A percentile compares a stretch with the other conserved stretches of the same genome.
Evolutionary conservation across 805 yeast genomes (phyloP).

Genomic region (Torulaspora indica): DNA sequence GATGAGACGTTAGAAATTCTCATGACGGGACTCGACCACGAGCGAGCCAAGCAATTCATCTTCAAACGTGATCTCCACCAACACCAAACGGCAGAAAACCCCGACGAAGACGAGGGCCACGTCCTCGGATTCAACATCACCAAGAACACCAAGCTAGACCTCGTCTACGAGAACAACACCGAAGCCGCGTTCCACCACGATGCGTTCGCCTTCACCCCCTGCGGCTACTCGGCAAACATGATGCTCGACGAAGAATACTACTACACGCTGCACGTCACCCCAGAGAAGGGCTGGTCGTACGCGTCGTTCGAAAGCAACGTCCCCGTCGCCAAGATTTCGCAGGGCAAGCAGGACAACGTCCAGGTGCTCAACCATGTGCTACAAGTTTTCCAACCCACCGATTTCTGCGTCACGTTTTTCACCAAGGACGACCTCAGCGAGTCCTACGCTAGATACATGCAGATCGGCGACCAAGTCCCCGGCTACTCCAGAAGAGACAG

Average conservation of each 20-base stretch:
- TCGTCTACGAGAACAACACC: conserved; percentile 43
- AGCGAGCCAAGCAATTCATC: conserved; percentile 53
- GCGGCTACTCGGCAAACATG: conserved; percentile 91
- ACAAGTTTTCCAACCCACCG: conserved; percentile 64
- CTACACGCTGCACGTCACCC: conserved; percentile 89
- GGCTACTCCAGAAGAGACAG: conserved; percentile 58
- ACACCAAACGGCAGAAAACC: conserved; percentile 7
- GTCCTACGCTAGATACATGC: conserved; percentile 37
- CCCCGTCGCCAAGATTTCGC: conserved; percentile 41
- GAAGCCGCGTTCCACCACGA: conserved; percentile 51
- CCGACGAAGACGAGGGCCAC: conserved; percentile 57
- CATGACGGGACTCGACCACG: conserved; percentile 76
- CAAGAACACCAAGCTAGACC: conserved; percentile 54
- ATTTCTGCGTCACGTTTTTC: conserved; percentile 61
- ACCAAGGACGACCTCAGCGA: conserved; percentile 29
- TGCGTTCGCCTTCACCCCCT: conserved; percentile 87
- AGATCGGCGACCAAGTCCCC: conserved; percentile 29
- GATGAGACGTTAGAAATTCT: conserved; percentile 84
- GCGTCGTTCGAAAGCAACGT: conserved; percentile 93
- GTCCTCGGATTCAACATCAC: conserved; percentile 68
- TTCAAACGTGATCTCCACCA: conserved; percentile 40
- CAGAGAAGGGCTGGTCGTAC: conserved; percentile 90
- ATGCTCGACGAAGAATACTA: conserved; percentile 58
- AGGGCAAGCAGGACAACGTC: conserved; percentile 41
- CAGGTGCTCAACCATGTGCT: conserved; percentile 60